Evolutionary conservation across 2,329 filamentous ascomycete genomes (phyloP).

Genomic region (Talaromyces marneffei): DNA sequence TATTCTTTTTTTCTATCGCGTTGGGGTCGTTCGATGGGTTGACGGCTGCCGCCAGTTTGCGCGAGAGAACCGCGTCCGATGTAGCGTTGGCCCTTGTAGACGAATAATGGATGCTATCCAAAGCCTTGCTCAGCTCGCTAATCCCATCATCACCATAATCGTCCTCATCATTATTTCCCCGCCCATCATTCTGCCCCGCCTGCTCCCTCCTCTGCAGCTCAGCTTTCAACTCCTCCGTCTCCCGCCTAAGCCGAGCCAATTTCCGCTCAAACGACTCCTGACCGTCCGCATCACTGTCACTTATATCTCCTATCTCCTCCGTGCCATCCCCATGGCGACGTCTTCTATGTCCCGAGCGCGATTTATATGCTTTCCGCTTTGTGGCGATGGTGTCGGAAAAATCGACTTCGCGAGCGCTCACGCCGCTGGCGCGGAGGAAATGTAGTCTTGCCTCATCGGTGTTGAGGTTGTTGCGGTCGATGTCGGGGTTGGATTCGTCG

Average conservation of each 20-base stretch:
- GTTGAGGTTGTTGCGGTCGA: slow-evolving; percentile 70
- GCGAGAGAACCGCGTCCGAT: slow-evolving; percentile 32
- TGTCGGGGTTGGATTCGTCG: slow-evolving; percentile 55
- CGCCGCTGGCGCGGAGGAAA: slow-evolving; percentile 63
- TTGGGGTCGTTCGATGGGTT: slow-evolving; percentile 10
- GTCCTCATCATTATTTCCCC: slow-evolving; percentile 41
- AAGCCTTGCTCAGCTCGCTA: slow-evolving; percentile 62
- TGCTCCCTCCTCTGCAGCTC: slow-evolving; percentile 39
- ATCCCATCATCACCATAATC: slow-evolving; percentile 52
- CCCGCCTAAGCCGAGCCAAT: slow-evolving; percentile 73
- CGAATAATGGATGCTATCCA: slow-evolving; percentile 56
- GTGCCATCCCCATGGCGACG: slow-evolving; percentile 46
- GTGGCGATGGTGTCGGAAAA: slow-evolving; percentile 83
- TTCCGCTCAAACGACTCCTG: slow-evolving; percentile 67
- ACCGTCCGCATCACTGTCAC: slow-evolving; percentile 60
- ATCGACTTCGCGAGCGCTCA: slow-evolving; percentile 73
- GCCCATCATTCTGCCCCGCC: slow-evolving; percentile 48
- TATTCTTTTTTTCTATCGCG: background rate
- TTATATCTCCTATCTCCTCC: slow-evolving; percentile 66
- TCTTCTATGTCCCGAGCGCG: slow-evolving; percentile 55
- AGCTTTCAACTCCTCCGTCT: slow-evolving; percentile 68
- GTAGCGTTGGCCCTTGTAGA: background rate
- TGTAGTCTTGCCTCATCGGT: slow-evolving; percentile 72
- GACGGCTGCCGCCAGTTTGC: slow-evolving; percentile 24
- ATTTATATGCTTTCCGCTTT: slow-evolving; percentile 78